phyloP scores from a whole-genome alignment of 352 stramenopile genomes.

The Phytophthora hybrid region DNA sequence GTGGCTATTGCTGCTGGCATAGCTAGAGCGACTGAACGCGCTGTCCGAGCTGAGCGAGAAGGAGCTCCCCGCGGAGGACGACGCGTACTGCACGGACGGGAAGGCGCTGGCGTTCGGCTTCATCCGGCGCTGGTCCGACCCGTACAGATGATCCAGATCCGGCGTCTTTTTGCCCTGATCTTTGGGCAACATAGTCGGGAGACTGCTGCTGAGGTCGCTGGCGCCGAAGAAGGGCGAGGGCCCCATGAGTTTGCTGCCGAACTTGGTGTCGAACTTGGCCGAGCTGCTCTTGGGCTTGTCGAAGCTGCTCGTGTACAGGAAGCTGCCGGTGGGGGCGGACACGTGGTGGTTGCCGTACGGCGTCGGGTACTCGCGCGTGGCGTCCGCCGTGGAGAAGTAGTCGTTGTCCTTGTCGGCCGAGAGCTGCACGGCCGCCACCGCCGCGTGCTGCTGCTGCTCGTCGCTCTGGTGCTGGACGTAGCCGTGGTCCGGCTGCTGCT shows the following conservation, averaged over 20 bases:
- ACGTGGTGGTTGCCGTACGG: conserved; percentile 33
- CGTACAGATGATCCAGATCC: conserved; percentile 50
- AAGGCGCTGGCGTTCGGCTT: conserved; percentile 32
- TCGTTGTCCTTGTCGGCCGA: conserved; percentile 46
- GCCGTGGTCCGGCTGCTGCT: conserved; percentile 26
- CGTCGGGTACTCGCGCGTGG: conserved; percentile 29
- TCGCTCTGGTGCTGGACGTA: conserved; percentile 3
- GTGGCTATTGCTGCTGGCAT: conserved; percentile 35
- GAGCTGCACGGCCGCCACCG: neutral
- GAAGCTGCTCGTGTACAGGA: conserved; percentile 42
- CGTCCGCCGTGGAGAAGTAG: conserved; percentile 47
- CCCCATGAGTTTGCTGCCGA: conserved; percentile 50
- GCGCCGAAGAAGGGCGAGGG: conserved; percentile 43
- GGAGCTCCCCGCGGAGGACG: neutral
- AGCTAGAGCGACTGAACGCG: conserved; percentile 29
- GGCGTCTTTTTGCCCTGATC: conserved; percentile 43
- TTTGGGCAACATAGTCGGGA: conserved; percentile 51
- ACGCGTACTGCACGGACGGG: conserved; percentile 31
- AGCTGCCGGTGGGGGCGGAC: conserved; percentile 36
- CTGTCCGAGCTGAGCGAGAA: conserved; percentile 26
- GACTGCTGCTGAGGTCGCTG: conserved; percentile 34
- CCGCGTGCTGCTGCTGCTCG: conserved; percentile 10
- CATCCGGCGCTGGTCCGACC: conserved; percentile 35
- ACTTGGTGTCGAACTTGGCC: neutral
- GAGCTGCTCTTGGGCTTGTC: conserved; percentile 49